Evolutionary conservation across 768 basidiomycete species (phyloP).

Genomic region (Rhodotorula graminis): DNA sequence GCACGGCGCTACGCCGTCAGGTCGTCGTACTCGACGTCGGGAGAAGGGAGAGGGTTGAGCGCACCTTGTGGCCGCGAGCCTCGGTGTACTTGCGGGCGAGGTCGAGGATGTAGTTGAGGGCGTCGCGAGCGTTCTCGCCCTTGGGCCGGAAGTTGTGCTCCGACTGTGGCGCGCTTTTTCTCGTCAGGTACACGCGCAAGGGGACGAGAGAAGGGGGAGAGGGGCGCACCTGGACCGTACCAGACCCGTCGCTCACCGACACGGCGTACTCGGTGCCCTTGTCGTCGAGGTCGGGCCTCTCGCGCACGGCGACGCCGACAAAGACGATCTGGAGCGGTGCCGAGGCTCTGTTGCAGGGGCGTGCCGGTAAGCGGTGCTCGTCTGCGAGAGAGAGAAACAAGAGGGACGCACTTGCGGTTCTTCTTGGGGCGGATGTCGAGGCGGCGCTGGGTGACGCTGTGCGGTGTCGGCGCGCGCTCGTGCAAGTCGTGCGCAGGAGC

Average conservation of each 20-base stretch:
- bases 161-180: neutral
- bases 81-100: slow-evolving; percentile 1
- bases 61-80: slow-evolving; percentile 13
- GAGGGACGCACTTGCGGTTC: slow-evolving; percentile 4
- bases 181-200: too few species aligned
- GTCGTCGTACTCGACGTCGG: too few species aligned
- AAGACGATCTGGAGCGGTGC: slow-evolving; percentile 16
- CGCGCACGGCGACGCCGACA: slow-evolving; percentile 16
- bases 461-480: neutral
- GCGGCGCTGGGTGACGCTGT: neutral
- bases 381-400: too few species aligned
- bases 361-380: neutral
- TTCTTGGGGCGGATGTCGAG: slow-evolving; percentile 9
- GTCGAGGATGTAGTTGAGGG: slow-evolving; percentile 8
- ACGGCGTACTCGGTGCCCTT: slow-evolving; percentile 10
- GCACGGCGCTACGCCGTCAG: too few species aligned
- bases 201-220: too few species aligned
- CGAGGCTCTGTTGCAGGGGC: neutral
- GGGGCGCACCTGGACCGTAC: neutral
- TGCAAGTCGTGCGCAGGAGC: neutral
- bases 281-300: slow-evolving; percentile 3
- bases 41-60: neutral
- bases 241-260: slow-evolving; percentile 3
- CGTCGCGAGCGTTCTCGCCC: neutral
- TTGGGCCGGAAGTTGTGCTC: slow-evolving; percentile 10